phyloP scores from a whole-genome alignment of 2,329 filamentous ascomycete genomes.

The Dactylonectria macrodidyma region DNA sequence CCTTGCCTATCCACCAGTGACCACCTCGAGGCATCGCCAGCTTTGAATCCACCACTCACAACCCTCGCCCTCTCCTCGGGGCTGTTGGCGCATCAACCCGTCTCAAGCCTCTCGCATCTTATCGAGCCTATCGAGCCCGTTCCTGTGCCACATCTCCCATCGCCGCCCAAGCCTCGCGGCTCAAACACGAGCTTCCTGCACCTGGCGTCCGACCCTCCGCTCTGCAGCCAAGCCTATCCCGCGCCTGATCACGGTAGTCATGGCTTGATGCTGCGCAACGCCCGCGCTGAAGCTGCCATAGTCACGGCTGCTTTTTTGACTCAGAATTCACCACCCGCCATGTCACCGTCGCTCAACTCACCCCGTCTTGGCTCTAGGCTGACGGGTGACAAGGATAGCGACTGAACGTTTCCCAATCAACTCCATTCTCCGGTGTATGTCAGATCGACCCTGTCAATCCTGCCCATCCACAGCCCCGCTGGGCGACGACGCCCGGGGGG shows the following conservation, averaged over 20 bases:
- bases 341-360: slow-evolving; percentile 37
- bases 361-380: slow-evolving; percentile 34
- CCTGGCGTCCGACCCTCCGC: slow-evolving; percentile 13
- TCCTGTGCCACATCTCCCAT: slow-evolving; percentile 11
- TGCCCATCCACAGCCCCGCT: slow-evolving; percentile 24
- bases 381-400: slow-evolving; percentile 28
- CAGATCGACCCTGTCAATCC: slow-evolving; percentile 31
- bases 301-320: slow-evolving; percentile 3
- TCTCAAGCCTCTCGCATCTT: slow-evolving; percentile 1
- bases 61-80: slow-evolving; percentile 19
- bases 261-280: slow-evolving; percentile 12
- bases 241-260: slow-evolving; percentile 3
- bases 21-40: slow-evolving; percentile 1
- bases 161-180: slow-evolving; percentile 19
- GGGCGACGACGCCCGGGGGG: slow-evolving; percentile 14
- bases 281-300: background rate
- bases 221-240: slow-evolving; percentile 1
- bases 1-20: background rate
- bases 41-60: slow-evolving; percentile 26
- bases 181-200: slow-evolving; percentile 27
- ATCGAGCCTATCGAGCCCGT: slow-evolving; percentile 3
- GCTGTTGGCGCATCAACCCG: slow-evolving; percentile 13
- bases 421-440: slow-evolving; percentile 26
- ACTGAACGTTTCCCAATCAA: slow-evolving; percentile 25
- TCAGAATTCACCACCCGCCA: slow-evolving; percentile 14